phyloP scores from a whole-genome alignment of 1,284 basidiomycete genomes.

The Amylostereum chailletii region DNA sequence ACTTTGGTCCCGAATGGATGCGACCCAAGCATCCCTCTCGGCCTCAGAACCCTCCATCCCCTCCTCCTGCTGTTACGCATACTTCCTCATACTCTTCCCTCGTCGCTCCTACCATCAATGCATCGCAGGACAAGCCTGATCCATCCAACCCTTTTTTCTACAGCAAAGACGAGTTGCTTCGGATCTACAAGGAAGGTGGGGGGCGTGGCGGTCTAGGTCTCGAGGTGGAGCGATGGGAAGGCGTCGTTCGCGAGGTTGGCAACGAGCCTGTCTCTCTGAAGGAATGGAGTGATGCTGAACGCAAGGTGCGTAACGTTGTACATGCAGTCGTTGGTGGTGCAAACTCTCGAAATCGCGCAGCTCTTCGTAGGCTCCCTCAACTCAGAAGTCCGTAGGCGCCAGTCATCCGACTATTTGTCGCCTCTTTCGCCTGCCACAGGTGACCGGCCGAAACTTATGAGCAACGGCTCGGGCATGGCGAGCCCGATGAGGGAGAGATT shows the following conservation, averaged over 20 bases:
- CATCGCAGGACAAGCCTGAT: conserved; percentile 47
- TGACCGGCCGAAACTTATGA: conserved; percentile 51
- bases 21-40: conserved; percentile 62
- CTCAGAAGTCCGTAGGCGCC: conserved; percentile 74
- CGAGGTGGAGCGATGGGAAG: conserved; percentile 81
- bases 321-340: conserved; percentile 5
- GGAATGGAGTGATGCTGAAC: conserved; percentile 78
- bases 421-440: conserved; percentile 41
- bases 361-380: conserved; percentile 68
- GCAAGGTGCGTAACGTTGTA: conserved; percentile 56
- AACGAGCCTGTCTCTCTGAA: conserved; percentile 69
- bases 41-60: conserved; percentile 35
- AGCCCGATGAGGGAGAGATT: conserved; percentile 64
- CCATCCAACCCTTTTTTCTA: conserved; percentile 76
- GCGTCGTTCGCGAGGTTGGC: conserved; percentile 71
- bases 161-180: conserved; percentile 77
- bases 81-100: conserved; percentile 75
- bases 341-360: conserved; percentile 25
- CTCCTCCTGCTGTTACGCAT: conserved; percentile 34
- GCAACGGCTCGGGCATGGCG: conserved; percentile 34
- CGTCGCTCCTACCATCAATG: conserved; percentile 47
- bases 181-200: conserved; percentile 76
- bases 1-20: conserved; percentile 89
- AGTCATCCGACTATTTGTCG: conserved; percentile 62
- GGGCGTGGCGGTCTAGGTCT: conserved; percentile 68